Evolutionary conservation across 352 stramenopile genomes (phyloP).

Genomic region (Globisporangium takayamanum): DNA sequence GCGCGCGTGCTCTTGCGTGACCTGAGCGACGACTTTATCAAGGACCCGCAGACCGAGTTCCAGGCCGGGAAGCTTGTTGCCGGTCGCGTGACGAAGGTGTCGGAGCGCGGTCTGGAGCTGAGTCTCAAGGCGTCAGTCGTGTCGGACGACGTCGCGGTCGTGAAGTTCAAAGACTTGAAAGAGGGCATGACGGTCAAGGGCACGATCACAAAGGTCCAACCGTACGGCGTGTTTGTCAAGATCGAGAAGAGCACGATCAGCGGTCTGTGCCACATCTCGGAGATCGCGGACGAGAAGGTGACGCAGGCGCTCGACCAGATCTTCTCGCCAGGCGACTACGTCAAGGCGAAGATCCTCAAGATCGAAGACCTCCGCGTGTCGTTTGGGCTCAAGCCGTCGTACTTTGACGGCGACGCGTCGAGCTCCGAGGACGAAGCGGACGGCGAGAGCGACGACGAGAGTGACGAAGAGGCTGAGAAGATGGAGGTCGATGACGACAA

Average conservation of each 20-base stretch:
- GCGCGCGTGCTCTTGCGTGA: conserved; percentile 93
- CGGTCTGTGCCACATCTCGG: conserved; percentile 94
- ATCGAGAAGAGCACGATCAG: conserved; percentile 94
- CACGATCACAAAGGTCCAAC: conserved; percentile 93
- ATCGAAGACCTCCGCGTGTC: conserved; percentile 89
- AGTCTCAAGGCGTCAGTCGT: conserved; percentile 93
- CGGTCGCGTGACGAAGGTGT: conserved; percentile 90
- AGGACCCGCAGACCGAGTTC: conserved; percentile 87
- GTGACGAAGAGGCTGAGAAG: conserved; percentile 11
- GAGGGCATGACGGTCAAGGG: conserved; percentile 91
- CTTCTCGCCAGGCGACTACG: conserved; percentile 93
- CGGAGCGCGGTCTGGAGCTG: conserved; percentile 82
- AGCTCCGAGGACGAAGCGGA: conserved; percentile 65
- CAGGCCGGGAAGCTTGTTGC: conserved; percentile 91
- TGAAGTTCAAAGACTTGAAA: conserved; percentile 89
- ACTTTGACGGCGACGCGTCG: conserved; percentile 92
- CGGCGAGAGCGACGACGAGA: conserved; percentile 18
- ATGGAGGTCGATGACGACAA: conserved; percentile 42
- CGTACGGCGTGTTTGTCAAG: conserved; percentile 95
- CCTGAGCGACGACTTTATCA: conserved; percentile 93
- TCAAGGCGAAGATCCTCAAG: conserved; percentile 96
- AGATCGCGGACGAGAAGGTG: conserved; percentile 93
- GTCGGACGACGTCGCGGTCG: conserved; percentile 75
- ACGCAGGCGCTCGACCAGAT: conserved; percentile 89
- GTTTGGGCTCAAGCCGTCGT: conserved; percentile 95